Base-by-base conservation (phyloP, 2,329 filamentous ascomycete species). In the Cyphellophora attinorum region DNA sequence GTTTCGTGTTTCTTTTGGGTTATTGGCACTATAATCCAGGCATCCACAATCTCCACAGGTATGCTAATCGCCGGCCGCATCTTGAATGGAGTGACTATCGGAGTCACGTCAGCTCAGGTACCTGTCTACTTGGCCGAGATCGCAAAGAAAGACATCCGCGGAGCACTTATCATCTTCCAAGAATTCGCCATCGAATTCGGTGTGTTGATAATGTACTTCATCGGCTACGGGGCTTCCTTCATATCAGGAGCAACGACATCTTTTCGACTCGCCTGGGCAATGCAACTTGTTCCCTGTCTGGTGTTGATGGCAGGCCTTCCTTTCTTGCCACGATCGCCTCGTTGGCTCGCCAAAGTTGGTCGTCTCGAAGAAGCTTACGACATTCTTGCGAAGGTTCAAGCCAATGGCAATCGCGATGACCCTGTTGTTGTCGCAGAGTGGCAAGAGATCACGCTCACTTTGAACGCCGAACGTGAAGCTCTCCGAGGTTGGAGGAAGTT, bases 41-140 rank as follows among this genome's bases (percentile, higher is more conserved):
- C 61, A 29, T 53, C 61, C 1, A 57, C 66, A 0, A 70, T 58
- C 39, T 54, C 56, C 14, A 52, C 67, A 0, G 48, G 61, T 3
- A 57, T 66, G 37, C 67, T 72, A 62, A 67, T 71, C 37, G 62
- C 66, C n/a, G 67, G 67, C 6, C 55, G 65, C 14, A 60, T 70
- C 16, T 31, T 55, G n/a, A n/a, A n/a, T n/a, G n/a, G n/a, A n/a
- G n/a, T n/a, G n/a, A n/a, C n/a, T n/a, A n/a, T n/a, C 8, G 61
- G 61, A 32, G 53, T 64, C 19, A 64, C 59, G 6, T 62, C 58
- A 10, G 61, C 60, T 4, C 61, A 65, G 34, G 57, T 60, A 4
- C 60, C 57, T 29, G 61, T 64, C 15, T 65, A 65, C 34, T 50
- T 64, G 6, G 59, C 61, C 1, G 61, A 65, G 37, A 43, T 68